Percentiles rank a stretch among this genome's conserved stretches.
These are phyloP conservation scores for Piper betle DNA, from an alignment of 164 flowering plant genomes.

Conservation along the genomic window DNA sequence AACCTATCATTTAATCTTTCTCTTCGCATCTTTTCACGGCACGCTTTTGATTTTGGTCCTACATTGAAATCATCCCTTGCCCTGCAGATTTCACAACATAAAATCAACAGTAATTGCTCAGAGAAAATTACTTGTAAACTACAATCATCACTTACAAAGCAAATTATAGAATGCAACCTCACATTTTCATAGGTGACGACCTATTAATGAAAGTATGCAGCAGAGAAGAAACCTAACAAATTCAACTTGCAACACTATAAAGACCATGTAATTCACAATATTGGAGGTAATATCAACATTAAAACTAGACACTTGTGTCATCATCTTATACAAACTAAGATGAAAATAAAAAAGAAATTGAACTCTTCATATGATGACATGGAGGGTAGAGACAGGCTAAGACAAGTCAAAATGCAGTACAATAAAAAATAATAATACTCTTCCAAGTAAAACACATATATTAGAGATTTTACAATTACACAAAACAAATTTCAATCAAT, in stretches of 20 bases:
- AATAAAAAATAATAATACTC: too few species aligned
- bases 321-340: neutral
- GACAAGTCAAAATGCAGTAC: too few species aligned
- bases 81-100: conserved; percentile 11
- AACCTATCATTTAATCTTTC: conserved; percentile 41
- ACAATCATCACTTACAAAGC: neutral
- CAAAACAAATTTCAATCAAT: neutral
- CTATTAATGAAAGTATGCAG: too few species aligned
- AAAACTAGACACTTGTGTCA: too few species aligned
- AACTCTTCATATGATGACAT: neutral
- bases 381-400: neutral
- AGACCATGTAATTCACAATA: too few species aligned
- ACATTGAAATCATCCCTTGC: conserved; percentile 18
- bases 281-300: too few species aligned
- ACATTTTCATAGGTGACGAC: neutral
- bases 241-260: too few species aligned
- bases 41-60: conserved; percentile 25
- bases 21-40: conserved; percentile 43
- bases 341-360: too few species aligned
- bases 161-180: neutral
- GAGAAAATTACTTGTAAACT: neutral
- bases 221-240: too few species aligned
- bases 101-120: neutral
- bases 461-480: too few species aligned
- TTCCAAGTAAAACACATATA: too few species aligned